Conservation (phyloP, 1,139 yeast species). For the Taphrina sp. region DNA sequence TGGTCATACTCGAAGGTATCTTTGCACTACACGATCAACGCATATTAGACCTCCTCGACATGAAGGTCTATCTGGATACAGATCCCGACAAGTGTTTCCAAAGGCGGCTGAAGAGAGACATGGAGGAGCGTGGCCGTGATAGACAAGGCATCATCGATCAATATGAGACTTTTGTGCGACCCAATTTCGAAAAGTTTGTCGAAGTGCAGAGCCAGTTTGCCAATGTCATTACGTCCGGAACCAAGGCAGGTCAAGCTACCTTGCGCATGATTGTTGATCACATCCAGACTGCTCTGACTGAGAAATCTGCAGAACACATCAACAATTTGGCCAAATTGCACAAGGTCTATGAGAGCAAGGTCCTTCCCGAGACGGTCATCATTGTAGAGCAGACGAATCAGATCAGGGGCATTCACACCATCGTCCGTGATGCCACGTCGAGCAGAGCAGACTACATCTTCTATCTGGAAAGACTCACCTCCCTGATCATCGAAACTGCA, state of each 20-base stretch:
- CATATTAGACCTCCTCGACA: slow-evolving; percentile 71
- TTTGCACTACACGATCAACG: slow-evolving; percentile 75
- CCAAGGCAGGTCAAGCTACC: slow-evolving; percentile 78
- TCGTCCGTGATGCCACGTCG: slow-evolving; percentile 57
- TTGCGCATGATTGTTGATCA: slow-evolving; percentile 59
- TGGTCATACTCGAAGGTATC: slow-evolving; percentile 86
- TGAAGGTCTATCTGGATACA: slow-evolving; percentile 82
- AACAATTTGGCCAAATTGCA: slow-evolving; percentile 56
- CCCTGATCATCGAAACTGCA: slow-evolving; percentile 59
- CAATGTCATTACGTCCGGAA: slow-evolving; percentile 83
- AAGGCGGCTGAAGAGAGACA: slow-evolving; percentile 81
- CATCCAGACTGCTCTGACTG: slow-evolving; percentile 65
- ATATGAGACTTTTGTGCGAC: slow-evolving; percentile 89
- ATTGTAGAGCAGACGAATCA: slow-evolving; percentile 65
- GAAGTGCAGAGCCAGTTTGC: slow-evolving; percentile 78
- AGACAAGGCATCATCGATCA: slow-evolving; percentile 76
- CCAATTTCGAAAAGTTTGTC: slow-evolving; percentile 76
- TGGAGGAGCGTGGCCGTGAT: slow-evolving; percentile 72
- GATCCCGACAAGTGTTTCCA: slow-evolving; percentile 90
- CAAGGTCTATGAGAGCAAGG: slow-evolving; percentile 5
- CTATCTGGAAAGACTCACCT: slow-evolving; percentile 72
- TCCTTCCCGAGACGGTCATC: slow-evolving; percentile 35
- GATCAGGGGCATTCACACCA: slow-evolving; percentile 67
- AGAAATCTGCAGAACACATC: slow-evolving; percentile 67
- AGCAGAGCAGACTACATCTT: slow-evolving; percentile 76